Evolutionary conservation across 495 filamentous ascomycete species (phyloP).

Genomic region (Beverwykella pulmonaria): DNA sequence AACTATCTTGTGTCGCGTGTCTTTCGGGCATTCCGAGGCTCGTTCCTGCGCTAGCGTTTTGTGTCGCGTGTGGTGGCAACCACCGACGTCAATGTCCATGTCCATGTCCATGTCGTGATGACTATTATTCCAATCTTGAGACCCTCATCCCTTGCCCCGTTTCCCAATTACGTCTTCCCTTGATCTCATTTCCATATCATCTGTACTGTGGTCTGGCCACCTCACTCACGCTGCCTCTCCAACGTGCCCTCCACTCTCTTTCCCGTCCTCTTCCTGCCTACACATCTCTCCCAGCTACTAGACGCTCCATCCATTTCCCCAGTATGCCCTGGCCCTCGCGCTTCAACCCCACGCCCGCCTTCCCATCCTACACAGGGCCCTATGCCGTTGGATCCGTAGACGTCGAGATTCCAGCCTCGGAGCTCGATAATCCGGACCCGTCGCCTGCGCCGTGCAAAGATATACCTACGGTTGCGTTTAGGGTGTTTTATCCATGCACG

Average conservation of each 20-base stretch:
- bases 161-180: too few relatives aligned
- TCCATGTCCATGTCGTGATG: not conserved
- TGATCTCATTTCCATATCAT: too few relatives aligned
- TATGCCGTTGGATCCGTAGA: conserved; percentile 75
- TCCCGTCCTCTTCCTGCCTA: not conserved
- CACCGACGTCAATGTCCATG: not conserved
- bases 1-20: conserved; percentile 9
- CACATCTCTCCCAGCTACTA: too few relatives aligned
- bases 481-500: conserved; percentile 73
- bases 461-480: conserved; percentile 69
- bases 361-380: conserved; percentile 70
- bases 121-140: not conserved
- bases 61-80: not conserved
- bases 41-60: conserved; percentile 9
- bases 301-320: not conserved
- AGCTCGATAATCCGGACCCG: conserved; percentile 57
- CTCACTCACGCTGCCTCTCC: not conserved
- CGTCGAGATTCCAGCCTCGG: conserved; percentile 68
- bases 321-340: conserved; percentile 45
- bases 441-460: conserved; percentile 51
- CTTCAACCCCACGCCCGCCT: conserved; percentile 61
- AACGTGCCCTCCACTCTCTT: not conserved
- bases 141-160: not conserved
- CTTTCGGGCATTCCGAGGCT: not conserved
- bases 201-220: too few relatives aligned